phyloP scores from a whole-genome alignment of 495 filamentous ascomycete genomes.

The Podospora appendiculata region DNA sequence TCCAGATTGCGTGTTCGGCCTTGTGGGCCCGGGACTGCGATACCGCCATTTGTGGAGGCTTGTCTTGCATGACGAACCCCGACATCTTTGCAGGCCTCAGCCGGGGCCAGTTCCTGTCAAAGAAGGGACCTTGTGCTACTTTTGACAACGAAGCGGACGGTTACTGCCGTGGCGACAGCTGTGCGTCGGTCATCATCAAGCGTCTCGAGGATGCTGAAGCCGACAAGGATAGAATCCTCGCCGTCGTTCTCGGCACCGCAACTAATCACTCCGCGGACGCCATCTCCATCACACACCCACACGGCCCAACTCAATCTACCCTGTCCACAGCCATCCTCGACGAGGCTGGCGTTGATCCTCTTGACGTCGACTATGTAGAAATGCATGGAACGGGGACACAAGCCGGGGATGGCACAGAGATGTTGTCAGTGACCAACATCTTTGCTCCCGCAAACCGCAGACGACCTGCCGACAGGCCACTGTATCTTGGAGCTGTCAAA shows the following conservation, averaged over 20 bases:
- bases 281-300: slow-evolving; percentile 78
- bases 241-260: slow-evolving; percentile 55
- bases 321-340: slow-evolving; percentile 64
- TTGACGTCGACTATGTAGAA: slow-evolving; percentile 73
- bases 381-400: slow-evolving; percentile 90
- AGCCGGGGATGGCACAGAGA: slow-evolving; percentile 73
- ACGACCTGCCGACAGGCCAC: slow-evolving; percentile 58
- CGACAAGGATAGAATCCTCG: slow-evolving; percentile 69
- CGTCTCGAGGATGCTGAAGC: slow-evolving; percentile 64
- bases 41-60: slow-evolving; percentile 75
- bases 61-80: slow-evolving; percentile 71
- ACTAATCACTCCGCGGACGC: slow-evolving; percentile 74
- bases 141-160: slow-evolving; percentile 73
- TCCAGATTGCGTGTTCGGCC: slow-evolving; percentile 77
- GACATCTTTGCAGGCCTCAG: slow-evolving; percentile 81
- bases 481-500: slow-evolving; percentile 80
- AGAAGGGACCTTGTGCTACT: slow-evolving; percentile 71
- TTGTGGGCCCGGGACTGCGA: slow-evolving; percentile 79
- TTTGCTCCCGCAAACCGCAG: slow-evolving; percentile 68
- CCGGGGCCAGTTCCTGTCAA: slow-evolving; percentile 74
- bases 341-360: slow-evolving; percentile 61
- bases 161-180: slow-evolving; percentile 68
- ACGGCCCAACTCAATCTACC: slow-evolving; percentile 60
- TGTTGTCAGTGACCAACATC: slow-evolving; percentile 67
- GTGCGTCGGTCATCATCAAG: slow-evolving; percentile 67